Evolutionary conservation across 345 rosid genomes (phyloP).

Genomic region (Citrus mangshanensis): DNA sequence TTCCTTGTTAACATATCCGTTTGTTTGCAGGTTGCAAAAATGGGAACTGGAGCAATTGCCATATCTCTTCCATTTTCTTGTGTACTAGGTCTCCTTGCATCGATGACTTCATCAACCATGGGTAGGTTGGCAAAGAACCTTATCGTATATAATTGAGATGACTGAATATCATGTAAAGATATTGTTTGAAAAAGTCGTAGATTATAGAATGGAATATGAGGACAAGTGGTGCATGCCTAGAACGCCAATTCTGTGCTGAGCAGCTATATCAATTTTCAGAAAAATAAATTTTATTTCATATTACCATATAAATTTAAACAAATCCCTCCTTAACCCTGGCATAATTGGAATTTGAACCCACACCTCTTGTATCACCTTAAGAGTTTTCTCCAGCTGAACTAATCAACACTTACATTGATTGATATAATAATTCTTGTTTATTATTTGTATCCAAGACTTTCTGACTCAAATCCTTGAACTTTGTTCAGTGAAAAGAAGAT

Average conservation of each 20-base stretch:
- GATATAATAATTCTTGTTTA: background rate
- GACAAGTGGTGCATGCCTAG: background rate
- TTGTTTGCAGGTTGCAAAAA: constrained; percentile 55
- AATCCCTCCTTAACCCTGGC: background rate
- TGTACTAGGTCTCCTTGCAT: constrained; percentile 74
- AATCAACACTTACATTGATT: background rate
- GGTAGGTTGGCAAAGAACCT: constrained; percentile 42
- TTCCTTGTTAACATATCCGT: background rate
- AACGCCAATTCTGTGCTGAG: background rate
- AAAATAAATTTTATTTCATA: background rate
- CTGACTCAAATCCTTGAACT: constrained; percentile 15
- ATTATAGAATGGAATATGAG: background rate
- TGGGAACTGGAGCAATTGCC: constrained; percentile 86
- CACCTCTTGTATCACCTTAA: background rate
- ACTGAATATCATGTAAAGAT: background rate
- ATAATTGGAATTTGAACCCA: background rate
- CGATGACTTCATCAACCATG: constrained; percentile 90
- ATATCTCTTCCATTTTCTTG: constrained; percentile 92
- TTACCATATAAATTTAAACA: no score
- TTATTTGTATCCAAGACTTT: background rate
- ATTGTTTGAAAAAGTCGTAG: background rate
- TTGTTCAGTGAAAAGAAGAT: constrained; percentile 72
- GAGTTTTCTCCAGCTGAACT: background rate
- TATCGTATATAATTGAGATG: background rate
- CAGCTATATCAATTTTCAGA: background rate